phyloP scores from a whole-genome alignment of 2,329 filamentous ascomycete genomes.

The Arthroderma uncinatum region DNA sequence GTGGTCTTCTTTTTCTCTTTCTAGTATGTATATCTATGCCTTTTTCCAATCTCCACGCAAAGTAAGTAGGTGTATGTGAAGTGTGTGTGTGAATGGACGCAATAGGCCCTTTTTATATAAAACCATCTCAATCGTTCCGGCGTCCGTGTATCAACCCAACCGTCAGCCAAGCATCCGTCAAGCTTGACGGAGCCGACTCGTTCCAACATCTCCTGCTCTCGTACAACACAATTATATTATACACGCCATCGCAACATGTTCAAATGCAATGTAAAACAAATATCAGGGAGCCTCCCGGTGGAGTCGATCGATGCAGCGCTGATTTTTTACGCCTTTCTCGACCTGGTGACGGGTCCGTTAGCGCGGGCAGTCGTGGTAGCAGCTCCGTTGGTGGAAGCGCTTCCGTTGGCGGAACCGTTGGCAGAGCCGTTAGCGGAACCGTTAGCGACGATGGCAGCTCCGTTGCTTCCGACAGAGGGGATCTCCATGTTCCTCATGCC shows the following conservation, averaged over 20 bases:
- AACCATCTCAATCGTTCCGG: conserved; percentile 4
- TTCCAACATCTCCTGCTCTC: background rate
- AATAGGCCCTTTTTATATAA: background rate
- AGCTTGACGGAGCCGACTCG: background rate
- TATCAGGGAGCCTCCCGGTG: background rate
- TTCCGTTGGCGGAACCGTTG: conserved; percentile 10
- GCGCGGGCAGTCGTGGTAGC: conserved; percentile 30
- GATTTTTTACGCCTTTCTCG: conserved; percentile 38
- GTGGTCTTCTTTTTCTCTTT: background rate
- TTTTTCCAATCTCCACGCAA: no score
- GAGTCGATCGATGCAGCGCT: background rate
- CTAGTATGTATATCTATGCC: background rate
- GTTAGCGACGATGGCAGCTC: conserved; percentile 12
- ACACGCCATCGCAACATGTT: background rate
- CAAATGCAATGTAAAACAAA: background rate
- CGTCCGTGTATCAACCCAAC: background rate
- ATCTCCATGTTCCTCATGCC: conserved; percentile 69
- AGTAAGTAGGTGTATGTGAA: background rate
- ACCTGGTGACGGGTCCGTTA: conserved; percentile 36
- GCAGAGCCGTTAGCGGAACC: conserved; percentile 22
- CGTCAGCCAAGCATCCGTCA: background rate
- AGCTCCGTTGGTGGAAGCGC: conserved; percentile 11
- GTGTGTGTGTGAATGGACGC: background rate
- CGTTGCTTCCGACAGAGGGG: conserved; percentile 27
- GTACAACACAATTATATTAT: background rate